Evolutionary conservation across 2,329 filamentous ascomycete species (phyloP).

Genomic region (Fusarium longipes): DNA sequence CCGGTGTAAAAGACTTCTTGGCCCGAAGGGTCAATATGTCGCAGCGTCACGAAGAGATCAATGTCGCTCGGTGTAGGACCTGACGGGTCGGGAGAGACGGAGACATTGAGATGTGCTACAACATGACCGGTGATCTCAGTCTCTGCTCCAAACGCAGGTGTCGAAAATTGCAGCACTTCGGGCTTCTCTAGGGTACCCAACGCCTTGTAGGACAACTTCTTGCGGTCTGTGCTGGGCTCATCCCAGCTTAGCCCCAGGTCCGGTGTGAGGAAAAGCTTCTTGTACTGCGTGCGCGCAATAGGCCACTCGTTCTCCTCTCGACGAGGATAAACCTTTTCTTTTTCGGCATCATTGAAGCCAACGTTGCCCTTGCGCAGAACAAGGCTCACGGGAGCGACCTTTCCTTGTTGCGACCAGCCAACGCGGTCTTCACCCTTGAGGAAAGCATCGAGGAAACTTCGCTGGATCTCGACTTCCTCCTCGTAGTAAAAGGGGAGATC

Average conservation of each 20-base stretch:
- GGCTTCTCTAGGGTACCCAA: constrained; percentile 67
- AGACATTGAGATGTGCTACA: constrained; percentile 72
- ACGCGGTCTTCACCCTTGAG: constrained; percentile 72
- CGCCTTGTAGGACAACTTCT: constrained; percentile 67
- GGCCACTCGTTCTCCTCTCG: constrained; percentile 74
- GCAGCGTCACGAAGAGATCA: constrained; percentile 72
- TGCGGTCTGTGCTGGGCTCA: constrained; percentile 24
- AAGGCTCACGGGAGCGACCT: constrained; percentile 69
- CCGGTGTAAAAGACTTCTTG: constrained; percentile 73
- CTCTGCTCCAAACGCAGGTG: constrained; percentile 67
- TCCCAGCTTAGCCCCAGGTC: constrained; percentile 52
- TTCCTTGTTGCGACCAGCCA: constrained; percentile 69
- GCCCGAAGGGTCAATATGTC: constrained; percentile 65
- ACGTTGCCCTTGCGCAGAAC: constrained; percentile 74
- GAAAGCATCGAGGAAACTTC: constrained; percentile 76
- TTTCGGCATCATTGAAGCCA: constrained; percentile 72
- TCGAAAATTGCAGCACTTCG: constrained; percentile 68
- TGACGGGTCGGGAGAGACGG: constrained; percentile 65
- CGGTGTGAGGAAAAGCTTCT: constrained; percentile 67
- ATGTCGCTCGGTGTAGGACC: constrained; percentile 60
- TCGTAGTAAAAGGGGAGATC: constrained; percentile 79
- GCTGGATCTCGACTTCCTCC: constrained; percentile 75
- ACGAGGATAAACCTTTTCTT: constrained; percentile 65
- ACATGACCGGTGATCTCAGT: constrained; percentile 78
- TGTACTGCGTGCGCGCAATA: constrained; percentile 72